Percentiles rank a stretch among this genome's conserved stretches.
Conservation (phyloP, 1,284 basidiomycete genomes). For the Cutaneotrichosporon mucoides region DNA sequence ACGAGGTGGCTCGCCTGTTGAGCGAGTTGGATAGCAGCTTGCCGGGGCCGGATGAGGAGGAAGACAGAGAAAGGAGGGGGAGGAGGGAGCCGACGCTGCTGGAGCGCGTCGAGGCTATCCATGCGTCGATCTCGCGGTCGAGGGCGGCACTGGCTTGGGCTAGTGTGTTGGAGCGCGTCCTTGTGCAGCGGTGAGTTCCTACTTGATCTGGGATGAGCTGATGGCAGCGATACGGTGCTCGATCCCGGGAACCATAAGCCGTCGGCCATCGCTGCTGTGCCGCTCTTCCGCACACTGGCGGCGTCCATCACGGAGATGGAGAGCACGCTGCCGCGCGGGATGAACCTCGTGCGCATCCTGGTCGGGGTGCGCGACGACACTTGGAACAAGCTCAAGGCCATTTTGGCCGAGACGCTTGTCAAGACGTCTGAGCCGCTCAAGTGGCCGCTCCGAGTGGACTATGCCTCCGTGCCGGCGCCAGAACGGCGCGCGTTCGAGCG, state of each 20-base stretch:
- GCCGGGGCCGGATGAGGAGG: constrained; percentile 3
- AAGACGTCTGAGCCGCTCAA: constrained; percentile 64
- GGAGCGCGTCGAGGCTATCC: constrained; percentile 69
- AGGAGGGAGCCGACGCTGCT: constrained; percentile 25
- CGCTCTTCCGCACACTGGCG: constrained; percentile 61
- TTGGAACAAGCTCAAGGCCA: constrained; percentile 67
- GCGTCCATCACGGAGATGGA: constrained; percentile 56
- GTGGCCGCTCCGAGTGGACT: constrained; percentile 74
- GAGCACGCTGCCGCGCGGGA: constrained; percentile 46
- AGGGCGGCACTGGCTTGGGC: constrained; percentile 71
- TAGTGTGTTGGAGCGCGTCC: constrained; percentile 63
- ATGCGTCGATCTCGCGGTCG: constrained; percentile 66
- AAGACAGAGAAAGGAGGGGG: constrained; percentile 5
- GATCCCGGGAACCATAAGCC: constrained; percentile 45
- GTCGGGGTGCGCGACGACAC: constrained; percentile 61
- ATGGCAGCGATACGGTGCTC: constrained; percentile 34
- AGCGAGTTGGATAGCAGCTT: constrained; percentile 24
- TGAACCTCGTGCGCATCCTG: constrained; percentile 53
- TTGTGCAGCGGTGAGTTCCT: constrained; percentile 67
- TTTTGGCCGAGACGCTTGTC: constrained; percentile 60
- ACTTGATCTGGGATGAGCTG: too few species aligned
- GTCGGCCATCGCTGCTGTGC: constrained; percentile 52
- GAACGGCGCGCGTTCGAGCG: constrained; percentile 64
- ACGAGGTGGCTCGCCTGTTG: constrained; percentile 36
- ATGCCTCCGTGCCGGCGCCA: constrained; percentile 53